Percentiles rank a stretch among this genome's conserved stretches.
phyloP scores from a whole-genome alignment of 345 rosid species.

The Brassica incana region DNA sequence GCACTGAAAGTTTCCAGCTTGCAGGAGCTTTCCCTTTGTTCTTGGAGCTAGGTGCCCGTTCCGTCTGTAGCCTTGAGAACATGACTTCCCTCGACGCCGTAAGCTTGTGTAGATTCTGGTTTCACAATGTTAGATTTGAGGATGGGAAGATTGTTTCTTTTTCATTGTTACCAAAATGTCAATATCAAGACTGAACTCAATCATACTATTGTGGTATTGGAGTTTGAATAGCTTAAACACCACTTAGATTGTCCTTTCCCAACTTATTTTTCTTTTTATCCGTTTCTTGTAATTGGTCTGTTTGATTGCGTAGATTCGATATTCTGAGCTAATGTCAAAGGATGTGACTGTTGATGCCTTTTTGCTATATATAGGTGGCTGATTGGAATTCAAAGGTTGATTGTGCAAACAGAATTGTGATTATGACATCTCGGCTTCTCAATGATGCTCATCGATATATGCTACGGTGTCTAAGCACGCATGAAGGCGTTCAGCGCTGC shows the following conservation, averaged over 20 bases:
- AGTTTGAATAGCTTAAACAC: neutral
- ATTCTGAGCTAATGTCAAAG: neutral
- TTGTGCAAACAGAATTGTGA: slow-evolving; percentile 54
- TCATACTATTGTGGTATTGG: too few species aligned
- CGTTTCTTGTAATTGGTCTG: neutral
- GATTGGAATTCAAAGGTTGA: slow-evolving; percentile 65
- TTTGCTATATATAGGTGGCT: slow-evolving; percentile 50
- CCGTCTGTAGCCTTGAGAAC: slow-evolving; percentile 83
- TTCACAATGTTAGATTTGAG: neutral
- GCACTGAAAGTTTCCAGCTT: slow-evolving; percentile 88
- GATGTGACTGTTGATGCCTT: slow-evolving; percentile 9
- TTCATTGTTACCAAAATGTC: too few species aligned
- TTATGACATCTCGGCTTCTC: slow-evolving; percentile 77
- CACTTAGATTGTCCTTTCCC: neutral
- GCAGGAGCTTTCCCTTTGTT: slow-evolving; percentile 81
- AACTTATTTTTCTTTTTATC: neutral
- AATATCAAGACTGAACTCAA: too few species aligned
- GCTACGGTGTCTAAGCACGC: slow-evolving; percentile 71
- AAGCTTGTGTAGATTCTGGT: slow-evolving; percentile 28
- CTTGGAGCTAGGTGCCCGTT: slow-evolving; percentile 67
- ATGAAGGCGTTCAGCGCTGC: slow-evolving; percentile 54
- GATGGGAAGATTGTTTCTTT: slow-evolving; percentile 11
- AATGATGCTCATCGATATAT: slow-evolving; percentile 95
- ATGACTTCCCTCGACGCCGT: slow-evolving; percentile 76
- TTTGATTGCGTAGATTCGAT: slow-evolving; percentile 4